Conservation (phyloP, 495 filamentous ascomycete species). For the Penicillium mononematosum region DNA sequence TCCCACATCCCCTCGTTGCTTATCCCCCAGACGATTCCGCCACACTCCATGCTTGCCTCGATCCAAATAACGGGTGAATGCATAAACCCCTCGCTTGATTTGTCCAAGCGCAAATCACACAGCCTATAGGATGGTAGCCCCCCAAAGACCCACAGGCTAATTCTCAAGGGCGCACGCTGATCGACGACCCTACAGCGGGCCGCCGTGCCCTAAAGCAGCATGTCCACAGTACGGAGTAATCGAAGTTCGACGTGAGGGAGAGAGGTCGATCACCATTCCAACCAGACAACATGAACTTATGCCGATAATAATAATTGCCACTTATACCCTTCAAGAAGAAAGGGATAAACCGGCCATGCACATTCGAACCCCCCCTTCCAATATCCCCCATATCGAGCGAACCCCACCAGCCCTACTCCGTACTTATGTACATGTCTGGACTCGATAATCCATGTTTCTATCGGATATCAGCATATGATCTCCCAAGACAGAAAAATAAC, state of each 20-base stretch:
- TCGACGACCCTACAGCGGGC: conserved; percentile 13
- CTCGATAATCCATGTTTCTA: background rate
- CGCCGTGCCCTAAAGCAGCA: background rate
- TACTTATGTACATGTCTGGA: background rate
- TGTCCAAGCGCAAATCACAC: conserved; percentile 7
- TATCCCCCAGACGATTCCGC: conserved; percentile 13
- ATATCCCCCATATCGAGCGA: background rate
- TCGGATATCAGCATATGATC: conserved; percentile 13
- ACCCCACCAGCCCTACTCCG: background rate
- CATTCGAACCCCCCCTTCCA: background rate
- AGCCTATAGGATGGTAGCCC: conserved; percentile 23
- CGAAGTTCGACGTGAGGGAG: conserved; percentile 9
- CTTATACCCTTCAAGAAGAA: background rate
- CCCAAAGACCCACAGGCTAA: conserved; percentile 4
- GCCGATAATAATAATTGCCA: background rate
- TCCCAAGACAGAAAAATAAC: background rate
- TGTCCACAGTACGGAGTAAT: background rate
- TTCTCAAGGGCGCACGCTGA: conserved; percentile 12
- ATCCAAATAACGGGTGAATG: background rate
- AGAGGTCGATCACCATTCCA: conserved; percentile 8
- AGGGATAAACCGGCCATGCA: conserved; percentile 6
- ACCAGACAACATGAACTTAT: background rate
- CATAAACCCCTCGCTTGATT: conserved; percentile 20
- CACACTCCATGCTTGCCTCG: conserved; percentile 1
- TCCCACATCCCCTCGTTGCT: conserved; percentile 17